Evolutionary conservation across 345 rosid species (phyloP).

Genomic region (Gossypium australe): DNA sequence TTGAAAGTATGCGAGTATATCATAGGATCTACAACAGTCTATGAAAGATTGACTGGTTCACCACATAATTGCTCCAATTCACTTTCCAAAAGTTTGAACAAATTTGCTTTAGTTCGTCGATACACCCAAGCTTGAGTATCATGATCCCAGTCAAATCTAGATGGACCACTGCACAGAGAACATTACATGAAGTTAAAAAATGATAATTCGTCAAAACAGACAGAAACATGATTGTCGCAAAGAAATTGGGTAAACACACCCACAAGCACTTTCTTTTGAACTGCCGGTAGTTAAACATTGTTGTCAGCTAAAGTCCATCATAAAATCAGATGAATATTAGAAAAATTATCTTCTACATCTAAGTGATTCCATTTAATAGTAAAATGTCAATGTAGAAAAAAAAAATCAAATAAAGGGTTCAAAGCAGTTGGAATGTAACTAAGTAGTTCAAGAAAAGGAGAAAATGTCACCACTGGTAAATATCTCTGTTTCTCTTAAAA

Average conservation of each 20-base stretch:
- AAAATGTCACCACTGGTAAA: neutral
- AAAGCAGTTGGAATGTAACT: neutral
- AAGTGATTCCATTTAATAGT: neutral
- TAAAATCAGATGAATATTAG: neutral
- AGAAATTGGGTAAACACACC: neutral
- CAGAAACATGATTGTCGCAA: neutral
- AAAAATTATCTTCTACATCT: neutral
- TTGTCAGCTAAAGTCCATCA: constrained; percentile 6
- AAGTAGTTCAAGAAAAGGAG: neutral
- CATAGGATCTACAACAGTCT: neutral
- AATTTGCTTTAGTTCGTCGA: constrained; percentile 60
- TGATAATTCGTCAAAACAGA: neutral
- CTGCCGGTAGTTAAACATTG: neutral
- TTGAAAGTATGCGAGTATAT: neutral
- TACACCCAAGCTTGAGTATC: constrained; percentile 68
- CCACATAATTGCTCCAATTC: constrained; percentile 71
- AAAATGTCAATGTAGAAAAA: neutral
- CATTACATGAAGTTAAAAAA: neutral
- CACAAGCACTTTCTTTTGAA: neutral
- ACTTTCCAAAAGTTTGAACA: constrained; percentile 52
- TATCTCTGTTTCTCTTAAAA: neutral
- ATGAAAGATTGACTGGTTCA: constrained; percentile 59
- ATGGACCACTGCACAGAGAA: constrained; percentile 62
- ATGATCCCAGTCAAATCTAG: constrained; percentile 85
- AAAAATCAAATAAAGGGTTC: neutral